A percentile compares a stretch with the other conserved stretches of the same genome.
phyloP scores from a whole-genome alignment of 2,329 filamentous ascomycete genomes.

The Epichloe coenophiala region DNA sequence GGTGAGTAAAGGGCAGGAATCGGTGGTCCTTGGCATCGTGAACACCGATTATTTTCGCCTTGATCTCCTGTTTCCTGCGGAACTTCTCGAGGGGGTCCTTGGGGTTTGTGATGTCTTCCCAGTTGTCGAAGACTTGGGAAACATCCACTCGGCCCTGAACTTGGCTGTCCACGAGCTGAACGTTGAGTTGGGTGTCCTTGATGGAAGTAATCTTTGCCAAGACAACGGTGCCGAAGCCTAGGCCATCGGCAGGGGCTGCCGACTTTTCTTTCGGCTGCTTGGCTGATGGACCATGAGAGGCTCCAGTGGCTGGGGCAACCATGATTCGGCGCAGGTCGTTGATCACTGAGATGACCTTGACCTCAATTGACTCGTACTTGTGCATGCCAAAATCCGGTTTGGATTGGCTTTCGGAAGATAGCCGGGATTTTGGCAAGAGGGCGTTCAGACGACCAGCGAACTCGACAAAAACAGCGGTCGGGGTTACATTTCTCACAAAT shows the following conservation, averaged over 20 bases:
- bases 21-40: conserved; percentile 84
- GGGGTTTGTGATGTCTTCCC: conserved; percentile 72
- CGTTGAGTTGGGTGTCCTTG: conserved; percentile 86
- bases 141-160: conserved; percentile 87
- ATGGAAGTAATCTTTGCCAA: conserved; percentile 72
- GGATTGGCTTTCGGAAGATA: conserved; percentile 55
- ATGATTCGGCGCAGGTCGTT: conserved; percentile 54
- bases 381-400: conserved; percentile 67
- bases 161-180: conserved; percentile 58
- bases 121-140: conserved; percentile 78
- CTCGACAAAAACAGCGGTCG: conserved; percentile 74
- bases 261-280: conserved; percentile 19
- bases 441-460: conserved; percentile 69
- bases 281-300: conserved; percentile 31
- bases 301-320: conserved; percentile 35
- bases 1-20: conserved; percentile 83
- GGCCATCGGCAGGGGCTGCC: conserved; percentile 46
- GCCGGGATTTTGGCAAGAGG: conserved; percentile 64
- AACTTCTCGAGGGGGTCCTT: conserved; percentile 69
- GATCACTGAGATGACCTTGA: conserved; percentile 62
- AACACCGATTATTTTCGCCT: conserved; percentile 68
- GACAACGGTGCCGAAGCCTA: conserved; percentile 57
- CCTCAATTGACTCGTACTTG: conserved; percentile 61
- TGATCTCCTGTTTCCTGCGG: conserved; percentile 53
- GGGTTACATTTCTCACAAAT: conserved; percentile 74